Evolutionary conservation across 768 basidiomycete species (phyloP).

Genomic region (Dentipellis fragilis): DNA sequence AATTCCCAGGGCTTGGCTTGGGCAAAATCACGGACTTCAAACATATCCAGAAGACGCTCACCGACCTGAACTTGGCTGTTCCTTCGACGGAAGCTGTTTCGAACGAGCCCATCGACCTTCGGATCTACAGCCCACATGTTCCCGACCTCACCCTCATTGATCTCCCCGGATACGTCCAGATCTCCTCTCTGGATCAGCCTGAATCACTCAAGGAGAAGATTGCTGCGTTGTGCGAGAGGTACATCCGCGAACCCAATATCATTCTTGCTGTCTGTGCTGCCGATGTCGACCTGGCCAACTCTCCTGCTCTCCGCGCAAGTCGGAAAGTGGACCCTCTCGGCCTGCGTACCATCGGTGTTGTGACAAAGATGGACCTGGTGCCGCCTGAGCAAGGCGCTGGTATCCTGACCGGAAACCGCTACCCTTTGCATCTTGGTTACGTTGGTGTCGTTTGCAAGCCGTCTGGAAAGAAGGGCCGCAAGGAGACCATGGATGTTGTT

Average conservation of each 20-base stretch:
- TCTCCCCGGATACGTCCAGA: slow-evolving; percentile 94
- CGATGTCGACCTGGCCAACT: slow-evolving; percentile 97
- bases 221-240: slow-evolving; percentile 79
- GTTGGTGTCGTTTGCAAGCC: slow-evolving; percentile 93
- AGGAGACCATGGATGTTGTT: slow-evolving; percentile 38
- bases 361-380: slow-evolving; percentile 99
- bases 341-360: slow-evolving; percentile 89
- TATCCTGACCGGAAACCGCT: slow-evolving; percentile 82
- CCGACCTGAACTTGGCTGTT: slow-evolving; percentile 91
- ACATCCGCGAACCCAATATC: slow-evolving; percentile 99
- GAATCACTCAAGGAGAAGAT: slow-evolving; percentile 93
- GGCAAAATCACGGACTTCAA: slow-evolving; percentile 87
- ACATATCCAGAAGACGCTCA: slow-evolving; percentile 86
- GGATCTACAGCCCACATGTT: slow-evolving; percentile 91
- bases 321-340: slow-evolving; percentile 92
- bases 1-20: slow-evolving; percentile 84
- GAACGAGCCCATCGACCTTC: slow-evolving; percentile 90
- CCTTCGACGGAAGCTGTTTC: slow-evolving; percentile 87
- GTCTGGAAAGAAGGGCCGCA: slow-evolving; percentile 41
- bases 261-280: slow-evolving; percentile 98
- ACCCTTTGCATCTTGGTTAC: slow-evolving; percentile 95
- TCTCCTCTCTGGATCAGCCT: slow-evolving; percentile 91
- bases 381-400: slow-evolving; percentile 70
- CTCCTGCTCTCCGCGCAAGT: slow-evolving; percentile 88
- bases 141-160: slow-evolving; percentile 98